Evolutionary conservation across 2,329 filamentous ascomycete genomes (phyloP), one percentile per base, ranked within the genome.

Genomic region (Trichoderma oligosporum): DNA sequence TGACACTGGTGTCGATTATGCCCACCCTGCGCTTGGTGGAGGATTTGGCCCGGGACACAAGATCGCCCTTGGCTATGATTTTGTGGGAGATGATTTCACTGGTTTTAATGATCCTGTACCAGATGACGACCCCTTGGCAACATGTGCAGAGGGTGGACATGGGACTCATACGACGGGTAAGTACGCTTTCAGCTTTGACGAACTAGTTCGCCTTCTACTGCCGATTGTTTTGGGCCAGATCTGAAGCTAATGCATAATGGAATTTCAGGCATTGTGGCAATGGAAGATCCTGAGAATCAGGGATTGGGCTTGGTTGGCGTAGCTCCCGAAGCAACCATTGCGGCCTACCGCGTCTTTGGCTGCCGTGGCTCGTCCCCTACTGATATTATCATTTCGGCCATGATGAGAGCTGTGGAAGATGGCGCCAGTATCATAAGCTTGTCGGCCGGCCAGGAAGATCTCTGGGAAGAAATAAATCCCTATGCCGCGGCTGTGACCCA

Each of bases 11-110:
- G 7, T 78, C 79, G 83, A 86, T 65, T 85, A 84, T 65, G 74
- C 70, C 1, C 82, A 85, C 63, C 80, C 81, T 1, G 78, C 80
- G 27, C 75, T 86, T 2, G 83, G 83, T 33, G 81, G 81, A 41
- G 81, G 81, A 60, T 84, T 84, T 63, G 82, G 82, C 3, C 64
- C 71, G 6, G 80, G 77, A 3, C 82, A 76, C 64, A 70, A 65
- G 44, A 61, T 68, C 29, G 48, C 62, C 2, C n/a, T 48, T 7
- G 66, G 66, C 11, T 59, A 63, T 14, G 66, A 68, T 22, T 60
- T 68, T 22, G 64, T 67, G 24, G 66, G 66, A 6, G 62, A 67
- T 18, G 53, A 56, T 4, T 63, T 59, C 18, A 44, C 64, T 53
- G 62, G 59, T 2, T 7, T 27, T 2, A 60, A 62, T 18, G 39